These are phyloP conservation scores for Lipomyces starkeyi DNA, from an alignment of 805 yeast genomes.

Conservation along the genomic window DNA sequence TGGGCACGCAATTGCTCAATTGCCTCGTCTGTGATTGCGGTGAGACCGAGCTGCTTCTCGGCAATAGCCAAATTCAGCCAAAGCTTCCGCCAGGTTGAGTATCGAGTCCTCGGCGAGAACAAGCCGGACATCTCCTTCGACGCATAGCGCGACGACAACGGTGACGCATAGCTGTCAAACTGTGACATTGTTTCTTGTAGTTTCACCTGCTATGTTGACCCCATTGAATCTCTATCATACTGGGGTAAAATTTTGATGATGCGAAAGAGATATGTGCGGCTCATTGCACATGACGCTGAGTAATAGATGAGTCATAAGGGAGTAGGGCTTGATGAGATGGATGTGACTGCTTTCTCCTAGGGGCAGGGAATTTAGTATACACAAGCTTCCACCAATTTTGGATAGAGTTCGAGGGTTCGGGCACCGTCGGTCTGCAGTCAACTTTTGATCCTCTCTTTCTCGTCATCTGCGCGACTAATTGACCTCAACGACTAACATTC, in stretches of 20 bases:
- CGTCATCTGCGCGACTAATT: neutral
- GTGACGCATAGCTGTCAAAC: constrained; percentile 85
- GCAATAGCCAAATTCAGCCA: constrained; percentile 97
- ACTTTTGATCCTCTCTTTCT: neutral
- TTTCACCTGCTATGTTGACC: neutral
- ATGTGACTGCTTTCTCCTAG: no score
- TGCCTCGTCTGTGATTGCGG: constrained; percentile 87
- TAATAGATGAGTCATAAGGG: no score
- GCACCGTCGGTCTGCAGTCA: neutral
- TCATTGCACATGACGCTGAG: no score
- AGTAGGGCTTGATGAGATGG: no score
- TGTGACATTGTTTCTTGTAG: constrained; percentile 45
- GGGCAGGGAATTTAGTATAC: neutral
- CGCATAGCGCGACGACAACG: constrained; percentile 95
- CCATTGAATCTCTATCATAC: no score
- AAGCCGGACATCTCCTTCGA: constrained; percentile 94
- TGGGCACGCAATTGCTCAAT: constrained; percentile 81
- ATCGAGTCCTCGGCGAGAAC: constrained; percentile 91
- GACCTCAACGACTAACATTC: neutral
- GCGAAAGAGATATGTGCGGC: no score
- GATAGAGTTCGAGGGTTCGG: constrained; percentile 18
- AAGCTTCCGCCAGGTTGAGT: constrained; percentile 97
- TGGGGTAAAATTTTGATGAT: no score
- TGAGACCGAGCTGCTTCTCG: constrained; percentile 87
- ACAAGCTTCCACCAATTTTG: neutral